Evolutionary conservation across 371 early-diverging fungal genomes (phyloP).

Genomic region (Choanephora cucurbitarum): DNA sequence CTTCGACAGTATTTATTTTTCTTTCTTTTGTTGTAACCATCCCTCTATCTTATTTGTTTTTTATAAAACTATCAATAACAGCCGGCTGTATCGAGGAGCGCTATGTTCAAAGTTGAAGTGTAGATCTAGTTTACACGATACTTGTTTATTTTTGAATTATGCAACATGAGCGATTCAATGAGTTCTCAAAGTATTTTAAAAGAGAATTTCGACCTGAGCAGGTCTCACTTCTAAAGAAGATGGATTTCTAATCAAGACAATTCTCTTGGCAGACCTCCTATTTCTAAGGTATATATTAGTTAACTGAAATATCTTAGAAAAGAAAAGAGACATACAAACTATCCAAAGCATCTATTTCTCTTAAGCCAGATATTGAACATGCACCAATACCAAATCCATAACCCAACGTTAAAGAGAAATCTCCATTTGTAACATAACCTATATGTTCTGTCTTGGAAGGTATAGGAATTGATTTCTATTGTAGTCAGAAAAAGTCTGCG

Average conservation of each 20-base stretch:
- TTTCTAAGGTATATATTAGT: background rate
- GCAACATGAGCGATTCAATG: too few species aligned
- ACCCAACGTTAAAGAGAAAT: slow-evolving; percentile 68
- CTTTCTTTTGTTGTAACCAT: too few species aligned
- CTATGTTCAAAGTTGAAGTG: too few species aligned
- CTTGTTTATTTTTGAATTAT: too few species aligned
- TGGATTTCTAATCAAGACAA: slow-evolving; percentile 58
- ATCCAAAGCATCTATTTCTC: slow-evolving; percentile 28
- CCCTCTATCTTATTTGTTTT: too few species aligned
- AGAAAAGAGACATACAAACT: slow-evolving; percentile 24
- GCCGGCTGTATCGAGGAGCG: too few species aligned
- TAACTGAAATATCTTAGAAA: background rate
- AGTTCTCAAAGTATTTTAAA: too few species aligned
- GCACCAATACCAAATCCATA: slow-evolving; percentile 64
- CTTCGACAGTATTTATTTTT: too few species aligned
- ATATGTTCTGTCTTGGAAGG: slow-evolving; percentile 41
- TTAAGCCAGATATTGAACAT: slow-evolving; percentile 48
- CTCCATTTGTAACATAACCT: slow-evolving; percentile 76
- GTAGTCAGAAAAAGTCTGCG: background rate
- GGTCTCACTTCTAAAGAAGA: slow-evolving; percentile 52
- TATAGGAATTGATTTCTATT: slow-evolving; percentile 3
- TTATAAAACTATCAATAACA: too few species aligned
- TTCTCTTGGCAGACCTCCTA: slow-evolving; percentile 33
- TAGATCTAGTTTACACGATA: too few species aligned
- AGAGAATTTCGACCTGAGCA: slow-evolving; percentile 33